Conservation (phyloP, 2,329 filamentous ascomycete species). For the Orbilia blumenaviensis region DNA sequence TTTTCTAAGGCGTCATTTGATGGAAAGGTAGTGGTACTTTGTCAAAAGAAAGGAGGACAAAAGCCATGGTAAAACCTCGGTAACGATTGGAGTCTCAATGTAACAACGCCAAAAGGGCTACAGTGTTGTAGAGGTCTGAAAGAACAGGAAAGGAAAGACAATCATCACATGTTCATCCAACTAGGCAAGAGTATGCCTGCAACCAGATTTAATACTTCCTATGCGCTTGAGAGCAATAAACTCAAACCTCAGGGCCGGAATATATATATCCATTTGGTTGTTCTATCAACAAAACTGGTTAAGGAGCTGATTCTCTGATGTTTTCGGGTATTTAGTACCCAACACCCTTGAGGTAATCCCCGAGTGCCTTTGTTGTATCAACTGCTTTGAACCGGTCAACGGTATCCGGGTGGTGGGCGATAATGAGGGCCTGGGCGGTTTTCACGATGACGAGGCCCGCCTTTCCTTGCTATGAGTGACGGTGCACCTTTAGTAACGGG, state of each 20-base stretch:
- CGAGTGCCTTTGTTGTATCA: conserved; percentile 76
- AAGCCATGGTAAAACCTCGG: background rate
- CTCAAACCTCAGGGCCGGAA: background rate
- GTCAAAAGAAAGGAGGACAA: background rate
- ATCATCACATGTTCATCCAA: conserved; percentile 21
- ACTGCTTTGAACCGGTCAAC: conserved; percentile 78
- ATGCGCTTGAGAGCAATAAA: background rate
- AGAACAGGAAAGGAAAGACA: conserved; percentile 12
- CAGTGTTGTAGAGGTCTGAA: conserved; percentile 10
- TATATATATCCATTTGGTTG: conserved; percentile 7
- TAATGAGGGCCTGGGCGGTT: conserved; percentile 85
- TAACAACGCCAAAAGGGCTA: background rate
- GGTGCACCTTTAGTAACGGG: background rate
- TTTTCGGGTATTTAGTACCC: conserved; percentile 70
- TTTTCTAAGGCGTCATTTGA: background rate
- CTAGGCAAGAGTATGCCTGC: background rate
- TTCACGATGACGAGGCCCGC: conserved; percentile 84
- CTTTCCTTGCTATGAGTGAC: conserved; percentile 69
- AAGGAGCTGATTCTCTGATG: background rate
- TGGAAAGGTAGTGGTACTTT: background rate
- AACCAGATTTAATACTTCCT: background rate
- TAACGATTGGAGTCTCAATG: conserved; percentile 7
- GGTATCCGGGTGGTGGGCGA: conserved; percentile 83
- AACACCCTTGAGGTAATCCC: conserved; percentile 82
- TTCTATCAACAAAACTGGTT: background rate